A percentile compares a stretch with the other conserved stretches of the same genome.
Conservation (phyloP, 1,139 yeast species). For the Yamadazyma diddensiae region DNA sequence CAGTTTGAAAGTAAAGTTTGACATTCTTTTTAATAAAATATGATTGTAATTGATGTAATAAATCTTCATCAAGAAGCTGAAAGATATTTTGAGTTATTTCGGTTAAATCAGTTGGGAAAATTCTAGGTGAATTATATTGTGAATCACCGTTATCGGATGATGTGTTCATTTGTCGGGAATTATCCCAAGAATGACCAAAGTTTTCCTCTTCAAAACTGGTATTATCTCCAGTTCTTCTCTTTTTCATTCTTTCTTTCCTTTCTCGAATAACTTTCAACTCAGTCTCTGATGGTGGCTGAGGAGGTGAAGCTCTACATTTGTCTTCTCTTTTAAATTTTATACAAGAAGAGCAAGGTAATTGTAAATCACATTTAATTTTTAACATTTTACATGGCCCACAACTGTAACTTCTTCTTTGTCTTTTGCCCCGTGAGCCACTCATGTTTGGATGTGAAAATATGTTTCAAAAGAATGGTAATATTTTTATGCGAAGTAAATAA, state of each 20-base stretch:
- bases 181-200: not conserved
- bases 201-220: not conserved
- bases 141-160: constrained; percentile 2
- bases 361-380: constrained; percentile 53
- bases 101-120: not conserved
- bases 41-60: constrained; percentile 2
- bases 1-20: constrained; percentile 1
- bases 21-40: constrained; percentile 5
- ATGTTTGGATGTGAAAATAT: not conserved
- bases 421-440: constrained; percentile 15
- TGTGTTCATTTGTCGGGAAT: not conserved
- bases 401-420: constrained; percentile 49
- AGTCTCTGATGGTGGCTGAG: constrained; percentile 42
- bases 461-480: not conserved
- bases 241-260: constrained; percentile 20
- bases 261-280: constrained; percentile 24
- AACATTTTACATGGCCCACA: constrained; percentile 56
- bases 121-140: constrained; percentile 2
- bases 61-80: not conserved
- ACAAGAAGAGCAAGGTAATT: constrained; percentile 50
- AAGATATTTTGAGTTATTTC: not conserved
- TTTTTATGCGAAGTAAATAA: too few relatives aligned
- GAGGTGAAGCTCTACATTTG: constrained; percentile 40
- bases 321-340: constrained; percentile 38
- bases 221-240: constrained; percentile 7